Conservation (phyloP, 352 stramenopile genomes). For the Phytopythium montanum region DNA sequence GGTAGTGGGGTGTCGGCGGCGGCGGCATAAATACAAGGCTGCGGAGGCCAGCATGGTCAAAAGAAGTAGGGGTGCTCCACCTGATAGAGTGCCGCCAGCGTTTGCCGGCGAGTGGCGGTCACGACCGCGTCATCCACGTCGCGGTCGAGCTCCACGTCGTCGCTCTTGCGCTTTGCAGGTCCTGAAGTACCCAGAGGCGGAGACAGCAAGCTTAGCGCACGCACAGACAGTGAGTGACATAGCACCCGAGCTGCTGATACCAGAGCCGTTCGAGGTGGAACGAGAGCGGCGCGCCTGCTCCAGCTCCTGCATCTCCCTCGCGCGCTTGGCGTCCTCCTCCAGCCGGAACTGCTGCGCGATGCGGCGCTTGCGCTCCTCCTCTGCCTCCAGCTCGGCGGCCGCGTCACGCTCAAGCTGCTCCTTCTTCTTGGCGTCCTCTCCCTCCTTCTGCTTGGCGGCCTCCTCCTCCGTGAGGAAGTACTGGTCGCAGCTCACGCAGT, state of each 20-base stretch:
- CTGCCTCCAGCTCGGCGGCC: slow-evolving; percentile 36
- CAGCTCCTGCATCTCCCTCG: slow-evolving; percentile 38
- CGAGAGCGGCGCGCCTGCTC: slow-evolving; percentile 17
- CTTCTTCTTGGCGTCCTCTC: slow-evolving; percentile 18
- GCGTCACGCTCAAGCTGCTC: slow-evolving; percentile 21
- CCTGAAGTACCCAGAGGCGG: neutral
- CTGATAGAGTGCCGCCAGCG: slow-evolving; percentile 65
- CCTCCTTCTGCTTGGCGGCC: slow-evolving; percentile 42
- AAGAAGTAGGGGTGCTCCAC: slow-evolving; percentile 59
- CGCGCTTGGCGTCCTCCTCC: slow-evolving; percentile 59
- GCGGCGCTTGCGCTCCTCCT: slow-evolving; percentile 30
- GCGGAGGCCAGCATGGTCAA: slow-evolving; percentile 1
- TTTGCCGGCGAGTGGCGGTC: slow-evolving; percentile 44
- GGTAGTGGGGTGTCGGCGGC: neutral
- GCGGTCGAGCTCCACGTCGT: slow-evolving; percentile 15
- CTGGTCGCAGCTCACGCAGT: slow-evolving; percentile 71
- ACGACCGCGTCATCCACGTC: slow-evolving; percentile 34
- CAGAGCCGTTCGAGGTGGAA: slow-evolving; percentile 12
- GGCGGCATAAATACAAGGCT: neutral
- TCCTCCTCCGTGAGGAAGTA: slow-evolving; percentile 78
- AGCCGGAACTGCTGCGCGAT: slow-evolving; percentile 68
- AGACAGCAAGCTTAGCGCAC: neutral
- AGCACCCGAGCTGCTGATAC: slow-evolving; percentile 12
- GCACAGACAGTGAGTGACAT: neutral
- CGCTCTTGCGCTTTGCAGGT: slow-evolving; percentile 52